Conservation (phyloP, 2,329 filamentous ascomycete genomes). For the Fusarium annulatum region DNA sequence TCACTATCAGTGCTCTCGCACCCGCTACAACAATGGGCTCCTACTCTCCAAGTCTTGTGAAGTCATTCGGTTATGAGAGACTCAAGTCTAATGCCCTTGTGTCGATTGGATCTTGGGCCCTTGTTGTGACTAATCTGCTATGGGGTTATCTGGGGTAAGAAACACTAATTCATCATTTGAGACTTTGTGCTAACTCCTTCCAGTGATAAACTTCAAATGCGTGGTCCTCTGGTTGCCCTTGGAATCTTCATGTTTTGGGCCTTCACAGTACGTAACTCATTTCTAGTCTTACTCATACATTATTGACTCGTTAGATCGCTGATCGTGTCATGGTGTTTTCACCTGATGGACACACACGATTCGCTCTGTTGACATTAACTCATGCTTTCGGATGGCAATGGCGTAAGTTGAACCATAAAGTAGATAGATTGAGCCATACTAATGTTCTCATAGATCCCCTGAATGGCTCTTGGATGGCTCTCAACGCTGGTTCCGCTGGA, state of each 20-base stretch:
- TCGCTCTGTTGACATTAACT: slow-evolving; percentile 26
- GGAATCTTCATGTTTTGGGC: slow-evolving; percentile 35
- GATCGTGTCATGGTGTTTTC: slow-evolving; percentile 35
- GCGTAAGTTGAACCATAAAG: slow-evolving; percentile 21
- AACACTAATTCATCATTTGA: not conserved
- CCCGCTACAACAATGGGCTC: slow-evolving; percentile 33
- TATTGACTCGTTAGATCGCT: slow-evolving; percentile 20
- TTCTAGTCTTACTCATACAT: not conserved
- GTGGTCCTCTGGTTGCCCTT: slow-evolving; percentile 30
- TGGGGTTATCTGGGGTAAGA: slow-evolving; percentile 43
- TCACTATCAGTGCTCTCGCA: slow-evolving; percentile 32
- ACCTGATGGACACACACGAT: slow-evolving; percentile 24
- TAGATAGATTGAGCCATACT: not conserved
- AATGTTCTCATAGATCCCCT: slow-evolving; percentile 30
- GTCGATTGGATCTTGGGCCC: slow-evolving; percentile 51
- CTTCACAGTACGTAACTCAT: slow-evolving; percentile 12
- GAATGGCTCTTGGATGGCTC: slow-evolving; percentile 48
- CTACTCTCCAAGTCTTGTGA: slow-evolving; percentile 44
- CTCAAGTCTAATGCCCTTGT: slow-evolving; percentile 47
- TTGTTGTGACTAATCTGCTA: slow-evolving; percentile 48
- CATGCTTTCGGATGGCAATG: slow-evolving; percentile 32
- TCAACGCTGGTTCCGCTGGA: slow-evolving; percentile 45
- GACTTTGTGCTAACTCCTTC: not conserved
- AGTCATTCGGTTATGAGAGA: slow-evolving; percentile 50
- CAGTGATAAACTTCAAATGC: slow-evolving; percentile 36